Conservation (phyloP, 305 asterid genomes). For the Rubia tinctorum region DNA sequence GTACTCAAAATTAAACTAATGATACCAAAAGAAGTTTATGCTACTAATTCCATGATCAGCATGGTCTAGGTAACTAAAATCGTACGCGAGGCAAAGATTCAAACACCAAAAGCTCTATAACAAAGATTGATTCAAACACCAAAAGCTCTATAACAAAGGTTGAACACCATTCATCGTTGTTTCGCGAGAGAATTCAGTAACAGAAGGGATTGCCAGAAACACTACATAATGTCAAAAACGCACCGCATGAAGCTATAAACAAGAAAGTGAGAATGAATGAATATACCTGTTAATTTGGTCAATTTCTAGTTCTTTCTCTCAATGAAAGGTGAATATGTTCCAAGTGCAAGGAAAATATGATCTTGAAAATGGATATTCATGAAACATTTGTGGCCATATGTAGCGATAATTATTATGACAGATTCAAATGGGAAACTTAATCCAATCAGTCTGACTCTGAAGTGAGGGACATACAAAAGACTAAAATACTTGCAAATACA, state of each 20-base stretch:
- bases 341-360: conserved; percentile 5
- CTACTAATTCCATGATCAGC: neutral
- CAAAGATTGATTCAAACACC: no score
- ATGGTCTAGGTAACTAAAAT: neutral
- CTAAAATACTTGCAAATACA: neutral
- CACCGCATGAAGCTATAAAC: neutral
- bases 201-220: neutral
- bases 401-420: conserved; percentile 2
- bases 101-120: neutral
- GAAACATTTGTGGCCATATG: conserved; percentile 8
- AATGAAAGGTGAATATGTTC: neutral
- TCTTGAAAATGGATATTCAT: conserved; percentile 15
- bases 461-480: conserved; percentile 12
- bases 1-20: neutral
- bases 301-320: neutral
- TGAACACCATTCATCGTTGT: no score
- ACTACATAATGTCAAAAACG: neutral
- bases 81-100: neutral
- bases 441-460: conserved; percentile 8
- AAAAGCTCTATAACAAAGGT: no score
- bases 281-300: conserved; percentile 3
- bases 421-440: conserved; percentile 14
- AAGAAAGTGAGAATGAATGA: neutral
- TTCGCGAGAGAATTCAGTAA: no score
- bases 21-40: neutral